phyloP scores from a whole-genome alignment of 306 rosid species.

The Vigna angularis region DNA sequence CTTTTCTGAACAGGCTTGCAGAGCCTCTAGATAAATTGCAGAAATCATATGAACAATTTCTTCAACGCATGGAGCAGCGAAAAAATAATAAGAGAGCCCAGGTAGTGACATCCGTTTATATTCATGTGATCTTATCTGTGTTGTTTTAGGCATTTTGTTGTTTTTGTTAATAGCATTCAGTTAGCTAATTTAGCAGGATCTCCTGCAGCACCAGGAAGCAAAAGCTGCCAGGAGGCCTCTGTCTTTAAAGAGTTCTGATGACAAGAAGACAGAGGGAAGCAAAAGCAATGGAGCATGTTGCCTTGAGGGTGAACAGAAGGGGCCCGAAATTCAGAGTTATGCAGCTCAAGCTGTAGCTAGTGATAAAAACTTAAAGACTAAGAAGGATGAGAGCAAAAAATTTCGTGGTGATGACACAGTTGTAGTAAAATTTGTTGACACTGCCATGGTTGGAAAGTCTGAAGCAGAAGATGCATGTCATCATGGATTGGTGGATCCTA shows the following conservation, averaged over 20 bases:
- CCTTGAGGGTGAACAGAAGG: slow-evolving; percentile 34
- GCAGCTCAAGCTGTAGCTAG: slow-evolving; percentile 35
- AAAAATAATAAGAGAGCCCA: slow-evolving; percentile 60
- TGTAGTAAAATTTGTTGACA: slow-evolving; percentile 76
- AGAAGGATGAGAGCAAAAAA: slow-evolving; percentile 45
- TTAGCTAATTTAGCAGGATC: slow-evolving; percentile 42
- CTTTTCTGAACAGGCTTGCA: slow-evolving; percentile 68
- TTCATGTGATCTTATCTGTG: slow-evolving; percentile 2
- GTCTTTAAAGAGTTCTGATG: slow-evolving; percentile 40
- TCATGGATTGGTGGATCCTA: slow-evolving; percentile 92
- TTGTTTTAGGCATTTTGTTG: slow-evolving; percentile 32
- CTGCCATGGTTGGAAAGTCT: slow-evolving; percentile 79
- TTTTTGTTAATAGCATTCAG: slow-evolving; percentile 18
- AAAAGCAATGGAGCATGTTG: slow-evolving; percentile 44
- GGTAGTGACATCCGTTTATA: slow-evolving; percentile 52
- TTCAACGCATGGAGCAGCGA: slow-evolving; percentile 68
- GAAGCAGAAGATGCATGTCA: slow-evolving; percentile 92
- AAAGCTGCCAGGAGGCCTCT: slow-evolving; percentile 55
- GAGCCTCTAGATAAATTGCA: slow-evolving; percentile 83
- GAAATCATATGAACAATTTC: slow-evolving; percentile 86
- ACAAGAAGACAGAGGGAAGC: slow-evolving; percentile 47
- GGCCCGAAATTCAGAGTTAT: slow-evolving; percentile 42
- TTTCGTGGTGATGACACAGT: slow-evolving; percentile 69
- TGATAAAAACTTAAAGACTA: slow-evolving; percentile 44
- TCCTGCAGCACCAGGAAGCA: slow-evolving; percentile 54